Conservation (phyloP, 805 yeast genomes). For the Candida stauntonica region DNA sequence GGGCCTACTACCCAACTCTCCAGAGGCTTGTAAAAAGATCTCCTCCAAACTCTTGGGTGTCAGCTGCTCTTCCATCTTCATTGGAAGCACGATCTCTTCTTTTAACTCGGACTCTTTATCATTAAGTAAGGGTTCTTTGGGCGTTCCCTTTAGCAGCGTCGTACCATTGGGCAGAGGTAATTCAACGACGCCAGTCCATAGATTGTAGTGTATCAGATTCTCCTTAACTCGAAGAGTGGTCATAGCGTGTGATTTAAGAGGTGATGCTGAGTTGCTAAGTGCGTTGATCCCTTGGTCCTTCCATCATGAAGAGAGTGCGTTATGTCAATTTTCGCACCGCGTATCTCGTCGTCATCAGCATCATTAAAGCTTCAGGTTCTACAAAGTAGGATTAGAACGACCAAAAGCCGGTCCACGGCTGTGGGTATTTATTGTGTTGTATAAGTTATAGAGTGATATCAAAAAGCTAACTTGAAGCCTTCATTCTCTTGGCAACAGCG, state of each 20-base stretch:
- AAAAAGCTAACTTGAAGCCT: constrained; percentile 27
- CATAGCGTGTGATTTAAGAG: not conserved
- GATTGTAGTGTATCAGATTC: constrained; percentile 19
- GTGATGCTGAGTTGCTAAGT: not conserved
- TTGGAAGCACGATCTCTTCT: constrained; percentile 9
- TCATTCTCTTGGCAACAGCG: constrained; percentile 64
- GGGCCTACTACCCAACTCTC: constrained; percentile 28
- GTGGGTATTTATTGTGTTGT: no score
- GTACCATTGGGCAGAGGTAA: constrained; percentile 7
- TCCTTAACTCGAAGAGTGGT: constrained; percentile 16
- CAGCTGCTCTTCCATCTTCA: constrained; percentile 18
- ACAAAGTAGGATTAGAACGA: no score
- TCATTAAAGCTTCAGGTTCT: no score
- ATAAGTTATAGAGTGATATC: no score
- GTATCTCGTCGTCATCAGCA: no score
- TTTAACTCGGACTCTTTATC: constrained; percentile 10
- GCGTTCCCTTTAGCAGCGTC: constrained; percentile 17
- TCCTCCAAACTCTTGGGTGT: constrained; percentile 35
- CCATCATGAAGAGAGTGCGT: no score
- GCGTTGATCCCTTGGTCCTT: no score
- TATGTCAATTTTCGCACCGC: no score
- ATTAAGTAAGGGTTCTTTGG: constrained; percentile 21
- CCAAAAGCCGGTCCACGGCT: no score
- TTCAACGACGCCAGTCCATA: constrained; percentile 23
- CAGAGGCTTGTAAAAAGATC: constrained; percentile 34